Conservation (phyloP, 257 asterid genomes). For the Ajuga chamaepitys region DNA sequence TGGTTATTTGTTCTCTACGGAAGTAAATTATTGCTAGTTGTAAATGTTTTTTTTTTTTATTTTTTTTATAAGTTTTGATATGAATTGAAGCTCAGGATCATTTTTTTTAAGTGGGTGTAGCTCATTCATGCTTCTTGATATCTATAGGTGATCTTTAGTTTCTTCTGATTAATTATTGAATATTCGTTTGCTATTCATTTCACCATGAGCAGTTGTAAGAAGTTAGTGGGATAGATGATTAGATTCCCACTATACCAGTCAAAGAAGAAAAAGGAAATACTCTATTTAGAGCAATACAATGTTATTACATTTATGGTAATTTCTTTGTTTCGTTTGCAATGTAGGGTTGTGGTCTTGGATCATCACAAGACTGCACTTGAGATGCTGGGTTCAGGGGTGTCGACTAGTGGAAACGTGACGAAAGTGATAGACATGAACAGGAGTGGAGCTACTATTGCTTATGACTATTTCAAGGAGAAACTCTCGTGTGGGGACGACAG, state of each 20-base stretch:
- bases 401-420: constrained; percentile 45
- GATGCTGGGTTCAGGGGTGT: constrained; percentile 42
- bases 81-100: background rate
- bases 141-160: background rate
- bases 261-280: background rate
- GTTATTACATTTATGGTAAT: background rate
- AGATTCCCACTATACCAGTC: constrained; percentile 17
- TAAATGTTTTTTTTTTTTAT: background rate
- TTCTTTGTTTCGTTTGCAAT: constrained; percentile 6
- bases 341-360: constrained; percentile 73
- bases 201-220: background rate
- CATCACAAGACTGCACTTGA: constrained; percentile 93
- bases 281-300: background rate
- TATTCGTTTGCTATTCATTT: background rate
- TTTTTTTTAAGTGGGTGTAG: background rate
- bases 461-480: constrained; percentile 78
- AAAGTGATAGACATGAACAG: constrained; percentile 77
- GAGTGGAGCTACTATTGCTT: constrained; percentile 92
- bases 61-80: too few relatives aligned
- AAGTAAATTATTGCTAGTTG: background rate
- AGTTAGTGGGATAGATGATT: constrained; percentile 18
- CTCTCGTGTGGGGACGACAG: constrained; percentile 29
- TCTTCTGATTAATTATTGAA: constrained; percentile 7
- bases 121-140: constrained; percentile 12
- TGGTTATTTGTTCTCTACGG: too few relatives aligned